A percentile compares a stretch with the other conserved stretches of the same genome.
Conservation (phyloP, 306 rosid genomes). For the Corylus heterophylla region DNA sequence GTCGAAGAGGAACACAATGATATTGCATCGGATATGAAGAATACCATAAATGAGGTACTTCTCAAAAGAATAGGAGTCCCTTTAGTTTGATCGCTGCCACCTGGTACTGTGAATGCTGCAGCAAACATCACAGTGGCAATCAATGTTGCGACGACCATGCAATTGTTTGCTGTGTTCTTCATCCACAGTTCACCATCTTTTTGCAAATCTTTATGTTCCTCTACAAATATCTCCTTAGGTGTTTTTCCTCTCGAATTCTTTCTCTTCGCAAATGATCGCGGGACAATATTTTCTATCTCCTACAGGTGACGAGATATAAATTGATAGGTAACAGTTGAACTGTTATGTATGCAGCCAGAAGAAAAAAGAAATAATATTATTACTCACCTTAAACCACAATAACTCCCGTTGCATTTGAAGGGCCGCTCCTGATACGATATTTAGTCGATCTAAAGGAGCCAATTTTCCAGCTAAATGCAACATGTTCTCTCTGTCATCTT, state of each 20-base stretch:
- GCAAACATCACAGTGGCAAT: slow-evolving; percentile 8
- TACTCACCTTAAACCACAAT: no score
- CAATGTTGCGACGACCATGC: not conserved
- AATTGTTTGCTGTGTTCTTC: not conserved
- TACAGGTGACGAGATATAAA: not conserved
- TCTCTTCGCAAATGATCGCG: not conserved
- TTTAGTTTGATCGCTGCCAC: not conserved
- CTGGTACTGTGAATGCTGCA: not conserved
- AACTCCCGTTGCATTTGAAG: no score
- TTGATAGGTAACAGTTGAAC: no score
- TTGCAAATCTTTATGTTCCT: not conserved
- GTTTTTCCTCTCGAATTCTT: not conserved
- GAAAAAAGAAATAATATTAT: no score
- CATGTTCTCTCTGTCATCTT: rapidly evolving
- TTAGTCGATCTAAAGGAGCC: no score
- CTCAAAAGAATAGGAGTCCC: not conserved
- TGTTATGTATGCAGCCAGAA: no score
- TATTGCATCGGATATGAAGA: not conserved
- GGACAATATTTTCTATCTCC: slow-evolving; percentile 8
- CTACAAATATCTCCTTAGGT: not conserved
- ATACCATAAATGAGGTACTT: not conserved
- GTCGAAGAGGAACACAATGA: not conserved
- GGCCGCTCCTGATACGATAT: no score
- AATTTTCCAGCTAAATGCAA: no score
- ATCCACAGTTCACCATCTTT: not conserved